Evolutionary conservation across 805 yeast species (phyloP), one percentile per base, ranked within the genome.

Genomic region (Yarrowia divulgata): DNA sequence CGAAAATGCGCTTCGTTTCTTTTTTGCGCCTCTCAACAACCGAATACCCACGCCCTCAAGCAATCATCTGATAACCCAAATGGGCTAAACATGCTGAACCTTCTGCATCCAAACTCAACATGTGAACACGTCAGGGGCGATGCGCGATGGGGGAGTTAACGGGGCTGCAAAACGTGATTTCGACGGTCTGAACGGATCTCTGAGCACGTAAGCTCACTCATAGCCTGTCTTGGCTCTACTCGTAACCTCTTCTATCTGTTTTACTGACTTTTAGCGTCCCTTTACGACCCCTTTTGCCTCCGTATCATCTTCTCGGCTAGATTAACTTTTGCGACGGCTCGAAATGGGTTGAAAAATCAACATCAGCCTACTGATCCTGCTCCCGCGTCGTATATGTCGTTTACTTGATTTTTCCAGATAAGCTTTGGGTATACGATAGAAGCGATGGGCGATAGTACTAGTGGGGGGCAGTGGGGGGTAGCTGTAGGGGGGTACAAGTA

Each of bases 21-120:
- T 4, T 18, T 12, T 18, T 13, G 16, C 9, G 5, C 16, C 7
- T 19, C 35, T 16, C 3, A 10, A 14, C 5, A 43, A 10, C 42
- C 29, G 23, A 5, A 13, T 4, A 52, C 9, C 14, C 5, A 7
- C 7, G 29, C n/a, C 35, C 19, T 23, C 18, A 19, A 58, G 66
- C 52, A 60, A 60, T 60, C 66, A 60, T 60, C 66, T 60, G 66
- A 60, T 60, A 60, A 60, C 66, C 66, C 50, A 60, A 60, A 43
- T 2, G 23, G 34, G 42, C 29, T 10, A 42, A 40, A 42, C 48
- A 29, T 23, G 10, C 23, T 29, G 37, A 57, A 57, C 63, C 63
- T 57, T 57, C 12, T 23, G 19, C 18, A 14, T 19, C 7, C 16
- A 57, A 57, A n/a, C 37, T 29, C 63, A 57, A 57, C 63, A 57